Conservation (phyloP, 768 basidiomycete species). For the Mycena venus region DNA sequence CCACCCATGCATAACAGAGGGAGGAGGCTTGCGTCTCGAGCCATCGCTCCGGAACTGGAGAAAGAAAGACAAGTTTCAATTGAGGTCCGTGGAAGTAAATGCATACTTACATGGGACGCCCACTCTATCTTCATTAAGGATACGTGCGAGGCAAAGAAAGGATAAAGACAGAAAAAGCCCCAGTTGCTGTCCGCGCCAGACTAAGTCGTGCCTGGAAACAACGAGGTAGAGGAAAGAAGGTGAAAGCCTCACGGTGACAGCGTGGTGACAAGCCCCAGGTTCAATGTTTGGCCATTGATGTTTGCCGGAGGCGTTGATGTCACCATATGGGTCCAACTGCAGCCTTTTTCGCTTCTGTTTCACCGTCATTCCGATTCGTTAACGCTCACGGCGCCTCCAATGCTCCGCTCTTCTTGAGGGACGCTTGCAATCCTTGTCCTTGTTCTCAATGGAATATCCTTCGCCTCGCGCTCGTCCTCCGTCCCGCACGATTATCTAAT, state of each 20-base stretch:
- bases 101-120: constrained; percentile 60
- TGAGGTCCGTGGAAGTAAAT: constrained; percentile 7
- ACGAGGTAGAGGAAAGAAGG: too few species aligned
- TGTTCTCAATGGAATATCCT: constrained; percentile 27
- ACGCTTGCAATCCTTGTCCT: not conserved
- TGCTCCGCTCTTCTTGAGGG: not conserved
- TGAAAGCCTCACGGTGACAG: too few species aligned
- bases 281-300: too few species aligned
- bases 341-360: not conserved
- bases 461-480: not conserved
- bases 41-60: constrained; percentile 30
- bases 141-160: constrained; percentile 22
- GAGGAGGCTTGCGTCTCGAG: constrained; percentile 26
- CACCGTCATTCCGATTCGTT: not conserved
- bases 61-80: not conserved
- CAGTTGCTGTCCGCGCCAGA: not conserved
- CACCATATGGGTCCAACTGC: too few species aligned
- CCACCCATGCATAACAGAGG: constrained; percentile 81
- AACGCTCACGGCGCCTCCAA: not conserved
- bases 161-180: not conserved
- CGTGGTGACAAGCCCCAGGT: too few species aligned
- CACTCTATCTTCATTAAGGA: constrained; percentile 67
- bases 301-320: too few species aligned
- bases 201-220: not conserved
- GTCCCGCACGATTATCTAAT: not conserved